phyloP scores from a whole-genome alignment of 306 rosid species.

The Luffa acutangula region DNA sequence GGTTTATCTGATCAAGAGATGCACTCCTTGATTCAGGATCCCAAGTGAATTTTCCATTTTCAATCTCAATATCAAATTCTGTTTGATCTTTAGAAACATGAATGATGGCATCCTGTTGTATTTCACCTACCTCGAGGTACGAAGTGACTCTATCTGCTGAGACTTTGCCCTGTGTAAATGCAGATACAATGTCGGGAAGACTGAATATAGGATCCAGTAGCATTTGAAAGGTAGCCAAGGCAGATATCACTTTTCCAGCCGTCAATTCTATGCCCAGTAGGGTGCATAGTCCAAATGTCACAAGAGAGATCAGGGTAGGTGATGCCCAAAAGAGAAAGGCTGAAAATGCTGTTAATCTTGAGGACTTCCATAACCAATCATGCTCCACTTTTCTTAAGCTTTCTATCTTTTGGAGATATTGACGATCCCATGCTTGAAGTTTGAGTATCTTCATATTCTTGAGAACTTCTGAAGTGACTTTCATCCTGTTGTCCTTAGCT shows the following conservation, averaged over 20 bases:
- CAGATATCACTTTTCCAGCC: slow-evolving; percentile 75
- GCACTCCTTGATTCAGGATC: slow-evolving; percentile 38
- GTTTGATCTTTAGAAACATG: slow-evolving; percentile 44
- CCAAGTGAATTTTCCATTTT: slow-evolving; percentile 77
- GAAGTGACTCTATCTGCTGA: slow-evolving; percentile 77
- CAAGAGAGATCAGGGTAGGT: slow-evolving; percentile 74
- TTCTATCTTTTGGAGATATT: slow-evolving; percentile 56
- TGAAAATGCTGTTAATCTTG: slow-evolving; percentile 34
- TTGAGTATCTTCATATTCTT: slow-evolving; percentile 70
- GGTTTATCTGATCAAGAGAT: slow-evolving; percentile 53
- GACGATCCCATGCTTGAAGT: slow-evolving; percentile 87
- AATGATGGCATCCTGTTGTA: slow-evolving; percentile 53
- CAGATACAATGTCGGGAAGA: slow-evolving; percentile 72
- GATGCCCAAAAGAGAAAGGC: slow-evolving; percentile 86
- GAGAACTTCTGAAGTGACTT: slow-evolving; percentile 77
- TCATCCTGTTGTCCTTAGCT: slow-evolving; percentile 84
- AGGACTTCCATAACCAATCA: slow-evolving; percentile 55
- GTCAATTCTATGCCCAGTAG: slow-evolving; percentile 79
- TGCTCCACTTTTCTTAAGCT: slow-evolving; percentile 45
- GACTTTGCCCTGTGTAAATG: slow-evolving; percentile 76
- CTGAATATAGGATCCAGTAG: slow-evolving; percentile 81
- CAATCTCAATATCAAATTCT: slow-evolving; percentile 44
- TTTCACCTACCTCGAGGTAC: slow-evolving; percentile 62
- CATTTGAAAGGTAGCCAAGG: slow-evolving; percentile 85
- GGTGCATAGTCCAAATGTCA: slow-evolving; percentile 66